Evolutionary conservation across 805 yeast genomes (phyloP).

Genomic region (Lachancea quebecensis): DNA sequence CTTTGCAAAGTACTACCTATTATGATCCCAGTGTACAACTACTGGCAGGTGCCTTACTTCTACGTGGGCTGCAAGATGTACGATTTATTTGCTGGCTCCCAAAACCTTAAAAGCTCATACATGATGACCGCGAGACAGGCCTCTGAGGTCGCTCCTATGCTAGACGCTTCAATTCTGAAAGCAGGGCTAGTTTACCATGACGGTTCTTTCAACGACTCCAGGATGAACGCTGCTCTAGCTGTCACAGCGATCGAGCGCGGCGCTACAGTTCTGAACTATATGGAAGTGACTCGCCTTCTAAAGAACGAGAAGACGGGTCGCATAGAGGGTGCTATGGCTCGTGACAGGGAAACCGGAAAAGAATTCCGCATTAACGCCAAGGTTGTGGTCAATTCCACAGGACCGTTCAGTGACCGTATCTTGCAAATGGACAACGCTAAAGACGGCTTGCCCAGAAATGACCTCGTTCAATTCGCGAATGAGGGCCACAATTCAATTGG

Average conservation of each 20-base stretch:
- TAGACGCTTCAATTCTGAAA: conserved; percentile 69
- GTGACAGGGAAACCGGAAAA: conserved; percentile 63
- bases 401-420: conserved; percentile 81
- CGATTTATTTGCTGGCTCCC: conserved; percentile 86
- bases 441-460: conserved; percentile 54
- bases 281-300: conserved; percentile 67
- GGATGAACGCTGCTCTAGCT: conserved; percentile 84
- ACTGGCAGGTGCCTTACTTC: conserved; percentile 95
- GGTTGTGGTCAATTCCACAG: conserved; percentile 84
- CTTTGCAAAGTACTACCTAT: conserved; percentile 80
- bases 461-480: conserved; percentile 27
- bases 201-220: conserved; percentile 87
- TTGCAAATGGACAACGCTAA: conserved; percentile 80
- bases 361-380: conserved; percentile 58
- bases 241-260: conserved; percentile 80
- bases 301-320: conserved; percentile 55
- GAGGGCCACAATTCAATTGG: conserved; percentile 19
- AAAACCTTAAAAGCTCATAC: conserved; percentile 74
- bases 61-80: conserved; percentile 87
- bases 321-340: conserved; percentile 69
- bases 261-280: conserved; percentile 83
- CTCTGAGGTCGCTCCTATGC: conserved; percentile 74
- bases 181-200: conserved; percentile 93
- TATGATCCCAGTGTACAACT: conserved; percentile 90
- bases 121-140: conserved; percentile 62